These are phyloP conservation scores for Polygonum maritimum DNA, from an alignment of 148 eudicot species.

Conservation along the genomic window DNA sequence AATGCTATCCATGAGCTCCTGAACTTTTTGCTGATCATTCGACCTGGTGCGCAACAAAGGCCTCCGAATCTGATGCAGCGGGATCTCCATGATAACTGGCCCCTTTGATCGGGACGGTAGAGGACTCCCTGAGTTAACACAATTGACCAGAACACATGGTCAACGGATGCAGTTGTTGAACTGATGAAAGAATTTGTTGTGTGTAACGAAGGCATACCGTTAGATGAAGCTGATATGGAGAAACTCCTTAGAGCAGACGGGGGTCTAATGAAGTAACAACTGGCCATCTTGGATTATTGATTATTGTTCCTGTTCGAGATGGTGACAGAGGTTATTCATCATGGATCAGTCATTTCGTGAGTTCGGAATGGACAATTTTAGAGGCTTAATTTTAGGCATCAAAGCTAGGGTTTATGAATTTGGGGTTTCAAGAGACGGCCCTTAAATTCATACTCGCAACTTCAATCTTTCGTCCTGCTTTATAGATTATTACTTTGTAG, in stretches of 20 bases:
- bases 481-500: too few species aligned
- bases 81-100: slow-evolving; percentile 71
- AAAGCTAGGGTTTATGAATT: too few species aligned
- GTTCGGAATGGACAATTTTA: too few species aligned
- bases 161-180: neutral
- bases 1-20: slow-evolving; percentile 92
- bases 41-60: slow-evolving; percentile 87
- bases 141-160: neutral
- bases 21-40: slow-evolving; percentile 78
- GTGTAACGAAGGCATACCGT: slow-evolving; percentile 20
- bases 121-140: slow-evolving; percentile 46
- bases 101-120: slow-evolving; percentile 53
- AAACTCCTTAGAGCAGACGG: slow-evolving; percentile 31
- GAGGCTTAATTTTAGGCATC: too few species aligned
- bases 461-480: too few species aligned
- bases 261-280: slow-evolving; percentile 25
- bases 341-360: neutral
- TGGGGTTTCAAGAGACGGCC: too few species aligned
- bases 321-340: neutral
- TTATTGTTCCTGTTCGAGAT: neutral
- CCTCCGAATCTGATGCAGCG: slow-evolving; percentile 77
- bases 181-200: neutral
- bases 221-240: slow-evolving; percentile 39
- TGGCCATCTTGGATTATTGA: slow-evolving; percentile 33
- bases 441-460: too few species aligned